Evolutionary conservation across 352 stramenopile genomes (phyloP).

Genomic region (Thalassiosira exigua): DNA sequence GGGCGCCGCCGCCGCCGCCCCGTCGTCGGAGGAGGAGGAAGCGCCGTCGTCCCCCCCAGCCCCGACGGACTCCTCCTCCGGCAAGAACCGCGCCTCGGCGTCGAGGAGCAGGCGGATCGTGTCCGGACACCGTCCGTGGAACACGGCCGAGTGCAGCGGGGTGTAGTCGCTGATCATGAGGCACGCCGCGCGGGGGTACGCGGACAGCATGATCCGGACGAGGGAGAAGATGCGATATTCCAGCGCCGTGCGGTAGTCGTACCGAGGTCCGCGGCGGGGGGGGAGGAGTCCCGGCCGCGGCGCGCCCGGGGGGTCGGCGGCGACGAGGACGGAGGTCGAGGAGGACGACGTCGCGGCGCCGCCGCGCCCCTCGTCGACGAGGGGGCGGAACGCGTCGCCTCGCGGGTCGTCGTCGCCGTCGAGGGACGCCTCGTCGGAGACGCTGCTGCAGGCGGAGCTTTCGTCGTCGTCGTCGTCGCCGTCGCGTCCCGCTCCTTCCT

Average conservation of each 20-base stretch:
- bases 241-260: conserved; percentile 57
- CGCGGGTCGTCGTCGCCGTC: conserved; percentile 30
- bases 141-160: conserved; percentile 76
- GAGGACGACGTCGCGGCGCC: not conserved
- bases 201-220: conserved; percentile 68
- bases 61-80: too few species aligned
- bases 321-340: not conserved
- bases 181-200: conserved; percentile 67
- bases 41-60: not conserved
- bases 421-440: conserved; percentile 36
- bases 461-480: conserved; percentile 22
- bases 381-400: conserved; percentile 36
- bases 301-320: not conserved
- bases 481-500: conserved; percentile 10
- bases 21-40: conserved; percentile 16
- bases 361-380: conserved; percentile 10
- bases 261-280: conserved; percentile 17
- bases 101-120: conserved; percentile 73
- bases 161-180: conserved; percentile 78
- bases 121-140: conserved; percentile 75
- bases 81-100: conserved; percentile 38
- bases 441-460: conserved; percentile 23
- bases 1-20: conserved; percentile 9
- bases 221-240: conserved; percentile 75
- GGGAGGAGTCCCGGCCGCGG: conserved; percentile 8